phyloP scores from a whole-genome alignment of 2,329 filamentous ascomycete species.

The Penicillium fuscoglaucum region DNA sequence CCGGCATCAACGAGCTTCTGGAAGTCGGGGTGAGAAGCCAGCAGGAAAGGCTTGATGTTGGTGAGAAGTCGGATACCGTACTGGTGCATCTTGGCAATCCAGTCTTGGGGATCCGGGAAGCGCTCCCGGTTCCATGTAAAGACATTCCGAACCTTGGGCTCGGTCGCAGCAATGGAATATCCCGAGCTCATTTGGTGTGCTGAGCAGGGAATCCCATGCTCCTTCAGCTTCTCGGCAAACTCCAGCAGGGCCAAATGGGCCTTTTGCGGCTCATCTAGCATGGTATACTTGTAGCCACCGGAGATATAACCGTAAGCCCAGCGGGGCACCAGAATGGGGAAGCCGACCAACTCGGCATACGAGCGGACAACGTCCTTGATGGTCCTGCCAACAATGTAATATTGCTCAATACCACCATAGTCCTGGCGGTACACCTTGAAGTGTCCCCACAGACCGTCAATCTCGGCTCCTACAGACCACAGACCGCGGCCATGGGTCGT shows the following conservation, averaged over 20 bases:
- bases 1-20: conserved; percentile 57
- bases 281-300: conserved; percentile 64
- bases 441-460: conserved; percentile 73
- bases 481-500: conserved; percentile 64
- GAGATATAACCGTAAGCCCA: conserved; percentile 74
- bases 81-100: conserved; percentile 61
- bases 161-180: conserved; percentile 66
- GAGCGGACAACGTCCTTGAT: conserved; percentile 64
- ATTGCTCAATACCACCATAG: conserved; percentile 70
- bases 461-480: conserved; percentile 68
- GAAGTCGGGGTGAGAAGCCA: conserved; percentile 67
- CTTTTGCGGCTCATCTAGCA: conserved; percentile 54
- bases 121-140: conserved; percentile 71
- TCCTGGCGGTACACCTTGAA: conserved; percentile 75
- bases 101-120: conserved; percentile 67
- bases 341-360: conserved; percentile 68
- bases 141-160: conserved; percentile 70
- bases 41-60: conserved; percentile 72
- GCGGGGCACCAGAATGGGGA: conserved; percentile 66
- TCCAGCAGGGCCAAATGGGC: conserved; percentile 59
- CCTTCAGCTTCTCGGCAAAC: conserved; percentile 61
- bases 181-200: conserved; percentile 73
- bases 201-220: conserved; percentile 68
- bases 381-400: conserved; percentile 66
- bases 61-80: conserved; percentile 67